Evolutionary conservation across 2,329 filamentous ascomycete genomes (phyloP).

Genomic region (Ploettnerulaceae sp.): DNA sequence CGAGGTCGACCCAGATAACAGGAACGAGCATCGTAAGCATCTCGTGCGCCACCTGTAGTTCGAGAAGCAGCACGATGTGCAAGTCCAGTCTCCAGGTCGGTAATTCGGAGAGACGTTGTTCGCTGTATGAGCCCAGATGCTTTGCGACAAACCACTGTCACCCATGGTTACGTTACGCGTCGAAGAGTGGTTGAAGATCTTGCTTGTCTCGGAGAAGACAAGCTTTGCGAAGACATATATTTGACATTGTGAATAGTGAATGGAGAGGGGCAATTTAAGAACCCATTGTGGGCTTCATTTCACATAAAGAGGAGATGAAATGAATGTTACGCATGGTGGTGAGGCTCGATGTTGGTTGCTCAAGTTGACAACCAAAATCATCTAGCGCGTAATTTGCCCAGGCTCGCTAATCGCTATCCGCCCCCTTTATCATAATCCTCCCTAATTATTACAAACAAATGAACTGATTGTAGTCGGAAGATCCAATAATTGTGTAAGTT

Average conservation of each 20-base stretch:
- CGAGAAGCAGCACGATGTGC: conserved; percentile 19
- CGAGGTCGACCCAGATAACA: conserved; percentile 51
- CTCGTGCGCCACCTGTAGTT: conserved; percentile 19
- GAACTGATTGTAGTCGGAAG: too few relatives aligned
- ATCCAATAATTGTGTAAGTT: too few relatives aligned
- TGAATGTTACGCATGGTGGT: too few relatives aligned
- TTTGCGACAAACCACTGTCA: conserved; percentile 13
- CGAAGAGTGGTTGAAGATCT: neutral
- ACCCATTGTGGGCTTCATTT: neutral
- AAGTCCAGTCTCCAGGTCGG: conserved; percentile 19
- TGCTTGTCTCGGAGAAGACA: conserved; percentile 11
- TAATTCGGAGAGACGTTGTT: neutral
- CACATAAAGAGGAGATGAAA: too few relatives aligned
- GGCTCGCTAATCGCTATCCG: too few relatives aligned
- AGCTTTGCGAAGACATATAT: neutral
- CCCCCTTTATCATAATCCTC: too few relatives aligned
- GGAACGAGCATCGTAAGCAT: conserved; percentile 22
- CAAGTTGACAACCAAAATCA: too few relatives aligned
- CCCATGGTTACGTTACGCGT: conserved; percentile 8
- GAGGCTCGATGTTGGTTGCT: too few relatives aligned
- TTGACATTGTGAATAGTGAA: neutral
- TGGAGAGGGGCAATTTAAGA: neutral
- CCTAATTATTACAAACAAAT: too few relatives aligned
- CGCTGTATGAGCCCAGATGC: conserved; percentile 16
- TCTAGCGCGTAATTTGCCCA: too few relatives aligned